phyloP scores from a whole-genome alignment of 2,329 filamentous ascomycete genomes.

The Calonectria pseudoreteaudii region DNA sequence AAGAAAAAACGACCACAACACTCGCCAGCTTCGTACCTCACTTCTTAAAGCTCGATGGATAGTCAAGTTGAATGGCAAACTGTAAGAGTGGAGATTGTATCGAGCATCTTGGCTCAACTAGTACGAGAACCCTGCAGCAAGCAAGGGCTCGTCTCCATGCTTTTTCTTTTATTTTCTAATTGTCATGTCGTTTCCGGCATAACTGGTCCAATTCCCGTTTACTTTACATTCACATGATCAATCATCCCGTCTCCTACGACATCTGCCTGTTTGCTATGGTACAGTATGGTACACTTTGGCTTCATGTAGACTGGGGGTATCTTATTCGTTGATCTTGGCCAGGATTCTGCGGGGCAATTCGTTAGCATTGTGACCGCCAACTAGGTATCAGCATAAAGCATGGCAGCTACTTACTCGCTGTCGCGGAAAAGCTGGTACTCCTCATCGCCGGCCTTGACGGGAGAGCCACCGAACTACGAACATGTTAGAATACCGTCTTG shows the following conservation, averaged over 20 bases:
- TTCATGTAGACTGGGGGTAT: conserved; percentile 39
- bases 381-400: background rate
- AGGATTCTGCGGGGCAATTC: conserved; percentile 74
- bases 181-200: conserved; percentile 21
- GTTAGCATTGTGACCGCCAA: conserved; percentile 27
- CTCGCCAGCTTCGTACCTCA: background rate
- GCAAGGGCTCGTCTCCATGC: conserved; percentile 7
- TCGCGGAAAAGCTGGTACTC: conserved; percentile 97
- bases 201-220: conserved; percentile 34
- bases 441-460: conserved; percentile 97
- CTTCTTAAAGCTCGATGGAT: background rate
- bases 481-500: conserved; percentile 41
- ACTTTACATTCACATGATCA: conserved; percentile 38
- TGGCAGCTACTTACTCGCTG: conserved; percentile 81
- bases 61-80: conserved; percentile 33
- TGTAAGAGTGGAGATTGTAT: conserved; percentile 46
- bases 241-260: conserved; percentile 29
- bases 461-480: conserved; percentile 86
- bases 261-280: conserved; percentile 44
- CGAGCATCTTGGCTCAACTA: conserved; percentile 38
- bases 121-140: conserved; percentile 16
- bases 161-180: conserved; percentile 19
- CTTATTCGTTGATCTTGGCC: conserved; percentile 97
- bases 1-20: background rate
- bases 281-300: conserved; percentile 51